Base-by-base conservation (phyloP, 768 basidiomycete species). In the Macrocybe gigantea region DNA sequence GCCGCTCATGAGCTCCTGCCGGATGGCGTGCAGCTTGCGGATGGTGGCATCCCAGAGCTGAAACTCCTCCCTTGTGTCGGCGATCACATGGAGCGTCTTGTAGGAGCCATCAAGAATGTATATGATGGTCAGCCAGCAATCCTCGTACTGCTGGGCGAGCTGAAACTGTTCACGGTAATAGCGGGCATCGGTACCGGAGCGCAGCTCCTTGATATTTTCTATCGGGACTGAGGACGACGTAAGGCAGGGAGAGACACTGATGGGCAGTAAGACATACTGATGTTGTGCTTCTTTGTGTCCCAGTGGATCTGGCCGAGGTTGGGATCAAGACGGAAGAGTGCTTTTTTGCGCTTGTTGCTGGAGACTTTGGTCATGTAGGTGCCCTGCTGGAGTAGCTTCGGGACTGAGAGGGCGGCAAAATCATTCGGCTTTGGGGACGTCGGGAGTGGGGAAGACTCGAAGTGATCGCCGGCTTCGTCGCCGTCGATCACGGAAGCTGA, bases 141-240 rank as follows among this genome's bases (percentile, higher is more conserved):
- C 73, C 55, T 87, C 80, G 54, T 75, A 80, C 44, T 83, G 77
- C 42, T 71, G 65, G 0, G 84, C 68, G 31, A 88, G 73, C 57
- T 80, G 80, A 56, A 84, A 84, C 53, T 82, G 83, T 48, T 82
- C 74, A 50, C 85, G 79, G 58, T 87, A 82, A 61, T 83, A 81
- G n/a, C 81, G 71, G 2, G 86, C 82, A 44, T 88, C 83, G 3
- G 77, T 60, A 5, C 84, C 87, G 2, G 82, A 74, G 13, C 92
- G 85, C 14, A 95, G 78, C 60, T 95, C 92, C 51, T 90, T 86
- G 63, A 95, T 90, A 53, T 78, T 79, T 62, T 90, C 88, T 51
- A 93, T 84, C 2, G 84, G 81, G 41, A 94, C 92, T 94, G 50
- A 12, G 45, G 39, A 22, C 34, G 41, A 37, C 48, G 33, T 45